Evolutionary conservation across 345 rosid genomes (phyloP).

Genomic region (Camelina laxa): DNA sequence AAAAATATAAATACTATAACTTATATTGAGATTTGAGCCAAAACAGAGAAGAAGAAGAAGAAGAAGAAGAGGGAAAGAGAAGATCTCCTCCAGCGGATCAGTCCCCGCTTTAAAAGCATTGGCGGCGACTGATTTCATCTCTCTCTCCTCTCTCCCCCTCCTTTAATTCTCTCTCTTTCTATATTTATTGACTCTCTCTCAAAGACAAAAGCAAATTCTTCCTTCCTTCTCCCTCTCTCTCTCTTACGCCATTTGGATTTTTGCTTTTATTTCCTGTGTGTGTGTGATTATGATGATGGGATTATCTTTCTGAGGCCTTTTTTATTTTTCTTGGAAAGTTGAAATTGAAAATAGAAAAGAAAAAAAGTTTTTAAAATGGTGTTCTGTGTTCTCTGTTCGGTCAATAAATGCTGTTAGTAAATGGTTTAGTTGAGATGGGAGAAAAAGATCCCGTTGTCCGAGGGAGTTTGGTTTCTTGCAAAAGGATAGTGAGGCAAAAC

Average conservation of each 20-base stretch:
- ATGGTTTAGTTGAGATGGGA: constrained; percentile 40
- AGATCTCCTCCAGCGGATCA: constrained; percentile 52
- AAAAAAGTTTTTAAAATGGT: constrained; percentile 33
- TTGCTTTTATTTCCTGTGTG: constrained; percentile 32
- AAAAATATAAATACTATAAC: not conserved
- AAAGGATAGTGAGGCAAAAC: constrained; percentile 47
- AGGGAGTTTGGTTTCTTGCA: constrained; percentile 44
- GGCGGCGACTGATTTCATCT: constrained; percentile 75
- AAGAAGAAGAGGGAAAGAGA: constrained; percentile 21
- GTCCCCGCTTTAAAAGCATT: constrained; percentile 62
- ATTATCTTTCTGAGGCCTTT: constrained; percentile 35
- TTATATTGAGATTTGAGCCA: constrained; percentile 59
- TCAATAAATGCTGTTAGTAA: constrained; percentile 41
- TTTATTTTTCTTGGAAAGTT: constrained; percentile 38
- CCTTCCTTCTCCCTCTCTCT: constrained; percentile 24
- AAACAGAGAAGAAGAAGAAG: constrained; percentile 13
- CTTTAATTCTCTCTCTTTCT: constrained; percentile 12
- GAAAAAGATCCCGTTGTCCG: constrained; percentile 45
- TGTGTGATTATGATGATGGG: constrained; percentile 39
- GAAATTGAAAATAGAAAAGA: not conserved
- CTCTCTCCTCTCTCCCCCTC: constrained; percentile 6
- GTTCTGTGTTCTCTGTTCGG: constrained; percentile 15
- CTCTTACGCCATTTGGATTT: constrained; percentile 37
- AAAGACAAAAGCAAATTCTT: not conserved
- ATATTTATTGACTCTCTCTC: not conserved